Base-by-base conservation (phyloP, 352 stramenopile genomes). In the Blastocystis sp. region DNA sequence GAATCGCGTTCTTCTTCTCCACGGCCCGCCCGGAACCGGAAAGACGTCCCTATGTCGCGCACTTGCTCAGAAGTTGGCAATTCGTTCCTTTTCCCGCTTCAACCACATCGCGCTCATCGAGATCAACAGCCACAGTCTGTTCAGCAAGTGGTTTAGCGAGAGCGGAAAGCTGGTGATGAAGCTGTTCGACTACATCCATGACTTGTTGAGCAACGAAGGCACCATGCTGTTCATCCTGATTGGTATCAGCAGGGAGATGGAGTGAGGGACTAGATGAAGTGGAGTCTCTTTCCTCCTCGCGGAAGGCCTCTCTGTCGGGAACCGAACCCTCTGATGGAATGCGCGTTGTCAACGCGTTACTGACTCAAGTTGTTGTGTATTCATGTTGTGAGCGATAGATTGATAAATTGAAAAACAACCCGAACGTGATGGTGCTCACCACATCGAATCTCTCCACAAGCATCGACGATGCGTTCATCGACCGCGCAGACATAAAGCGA, bases 101-200 rank as follows among this genome's bases (percentile, higher is more conserved):
- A 89, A 91, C 24, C 92, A 92, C 52, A 92, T 93, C 24, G 91
- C 93, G 38, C 87, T 98, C 28, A 89, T 98, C 14, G 94, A 97
- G 89, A 95, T 98, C 76, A 96, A 97, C 42, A 94, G 93, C 9
- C 94, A 97, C 90, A 96, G 93, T 38, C 92, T 98, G 10, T 98
- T 98, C 70, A 91, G 54, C 28, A 92, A 97, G 91, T 98, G 95
- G 95, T 98, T 98, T 90, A 96, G 93, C 21, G 95, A 97, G 89
- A 96, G 93, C 65, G 95, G 94, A 21, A 97, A 97, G 90, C 92
- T 97, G 10, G 93, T 98, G 38, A 94, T 93, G 90, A 94, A 95
- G 80, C 91, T 97, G 9, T 97, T 98, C 87, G 91, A 92, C 3
- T 92, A 96, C 89, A 95, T 98, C 54, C 91, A 94, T 70, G 94